Evolutionary conservation across 306 rosid genomes (phyloP).

Genomic region (Begonia loranthoides): DNA sequence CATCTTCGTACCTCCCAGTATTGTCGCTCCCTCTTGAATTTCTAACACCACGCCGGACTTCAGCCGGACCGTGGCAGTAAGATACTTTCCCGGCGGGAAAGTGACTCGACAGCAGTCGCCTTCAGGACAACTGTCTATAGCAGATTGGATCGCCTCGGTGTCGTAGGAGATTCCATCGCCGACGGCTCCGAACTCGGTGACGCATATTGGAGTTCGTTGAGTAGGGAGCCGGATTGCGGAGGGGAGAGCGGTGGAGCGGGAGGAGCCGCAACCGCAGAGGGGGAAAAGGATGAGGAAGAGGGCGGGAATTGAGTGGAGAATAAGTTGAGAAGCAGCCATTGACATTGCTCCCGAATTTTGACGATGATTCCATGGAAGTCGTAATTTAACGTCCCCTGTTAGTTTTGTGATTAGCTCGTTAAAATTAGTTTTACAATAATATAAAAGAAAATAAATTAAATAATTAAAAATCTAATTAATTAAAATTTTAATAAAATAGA

Average conservation of each 20-base stretch:
- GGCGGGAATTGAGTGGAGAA: slow-evolving; percentile 3
- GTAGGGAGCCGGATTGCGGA: slow-evolving; percentile 5
- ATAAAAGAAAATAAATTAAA: too few species aligned
- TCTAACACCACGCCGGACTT: slow-evolving; percentile 57
- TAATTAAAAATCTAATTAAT: too few species aligned
- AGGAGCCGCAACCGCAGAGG: slow-evolving; percentile 25
- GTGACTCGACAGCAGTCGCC: slow-evolving; percentile 33
- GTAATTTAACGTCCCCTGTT: too few species aligned
- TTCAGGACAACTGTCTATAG: slow-evolving; percentile 50
- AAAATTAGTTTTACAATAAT: too few species aligned
- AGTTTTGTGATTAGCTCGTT: too few species aligned
- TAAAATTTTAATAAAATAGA: too few species aligned
- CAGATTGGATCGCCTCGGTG: slow-evolving; percentile 64
- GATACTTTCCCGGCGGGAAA: slow-evolving; percentile 64
- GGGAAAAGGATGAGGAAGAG: slow-evolving; percentile 1
- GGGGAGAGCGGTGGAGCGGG: slow-evolving; percentile 12
- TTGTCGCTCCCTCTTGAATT: slow-evolving; percentile 45
- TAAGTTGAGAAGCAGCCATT: slow-evolving; percentile 13
- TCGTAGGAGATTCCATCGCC: slow-evolving; percentile 71
- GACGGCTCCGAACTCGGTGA: slow-evolving; percentile 59
- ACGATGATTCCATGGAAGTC: neutral
- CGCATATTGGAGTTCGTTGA: slow-evolving; percentile 24
- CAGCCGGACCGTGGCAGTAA: slow-evolving; percentile 65
- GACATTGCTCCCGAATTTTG: neutral
- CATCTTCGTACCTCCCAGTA: slow-evolving; percentile 45